These are phyloP conservation scores for Cyanodermella asteris DNA, from an alignment of 2,329 filamentous ascomycete genomes.

Conservation along the genomic window DNA sequence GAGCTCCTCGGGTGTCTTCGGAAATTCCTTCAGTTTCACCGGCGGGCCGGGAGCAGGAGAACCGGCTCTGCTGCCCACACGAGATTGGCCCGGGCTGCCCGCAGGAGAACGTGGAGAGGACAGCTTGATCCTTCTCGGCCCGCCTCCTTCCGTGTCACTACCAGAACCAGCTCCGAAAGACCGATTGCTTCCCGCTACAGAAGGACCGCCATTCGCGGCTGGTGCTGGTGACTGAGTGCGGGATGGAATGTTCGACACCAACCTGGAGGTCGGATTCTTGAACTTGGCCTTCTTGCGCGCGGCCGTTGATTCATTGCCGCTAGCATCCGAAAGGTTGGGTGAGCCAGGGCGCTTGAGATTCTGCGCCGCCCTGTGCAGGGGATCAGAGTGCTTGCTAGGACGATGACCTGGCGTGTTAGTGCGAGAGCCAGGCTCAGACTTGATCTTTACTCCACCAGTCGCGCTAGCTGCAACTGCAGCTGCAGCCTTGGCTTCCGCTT, in stretches of 20 bases:
- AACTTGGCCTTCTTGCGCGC: slow-evolving; percentile 60
- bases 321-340: slow-evolving; percentile 71
- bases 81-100: too few relatives aligned
- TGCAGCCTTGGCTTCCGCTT: slow-evolving; percentile 33
- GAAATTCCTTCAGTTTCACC: background rate
- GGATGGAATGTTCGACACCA: slow-evolving; percentile 16
- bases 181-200: background rate
- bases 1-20: slow-evolving; percentile 24
- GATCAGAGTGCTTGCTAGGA: slow-evolving; percentile 28
- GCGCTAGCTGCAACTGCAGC: too few relatives aligned
- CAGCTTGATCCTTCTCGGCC: too few relatives aligned
- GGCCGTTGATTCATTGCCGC: slow-evolving; percentile 69
- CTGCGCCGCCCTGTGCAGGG: slow-evolving; percentile 32
- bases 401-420: slow-evolving; percentile 43
- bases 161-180: background rate
- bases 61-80: too few relatives aligned
- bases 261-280: slow-evolving; percentile 32
- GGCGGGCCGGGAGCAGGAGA: too few relatives aligned
- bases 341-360: slow-evolving; percentile 67
- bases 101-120: too few relatives aligned
- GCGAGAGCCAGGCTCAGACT: too few relatives aligned
- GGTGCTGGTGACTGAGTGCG: slow-evolving; percentile 42
- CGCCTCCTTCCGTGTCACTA: too few relatives aligned
- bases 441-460: too few relatives aligned
- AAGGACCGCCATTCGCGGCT: slow-evolving; percentile 16